A percentile compares a stretch with the other conserved stretches of the same genome.
phyloP scores from a whole-genome alignment of 1,284 basidiomycete species.

The Naganishia liquefaciens region DNA sequence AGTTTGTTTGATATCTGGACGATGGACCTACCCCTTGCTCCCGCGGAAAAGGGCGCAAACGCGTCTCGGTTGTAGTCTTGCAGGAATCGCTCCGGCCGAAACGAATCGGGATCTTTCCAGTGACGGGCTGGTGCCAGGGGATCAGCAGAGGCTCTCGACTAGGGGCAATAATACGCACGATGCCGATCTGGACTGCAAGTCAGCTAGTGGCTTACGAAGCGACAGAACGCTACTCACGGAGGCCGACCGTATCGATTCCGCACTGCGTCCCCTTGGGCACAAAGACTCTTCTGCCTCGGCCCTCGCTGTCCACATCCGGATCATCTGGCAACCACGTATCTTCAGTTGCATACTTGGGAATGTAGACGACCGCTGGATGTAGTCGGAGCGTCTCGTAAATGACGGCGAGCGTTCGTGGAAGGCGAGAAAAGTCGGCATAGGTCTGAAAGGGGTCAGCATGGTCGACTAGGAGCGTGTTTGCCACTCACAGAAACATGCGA shows the following conservation, averaged over 20 bases:
- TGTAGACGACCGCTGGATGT: constrained; percentile 61
- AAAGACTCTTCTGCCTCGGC: constrained; percentile 24
- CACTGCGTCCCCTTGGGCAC: constrained; percentile 31
- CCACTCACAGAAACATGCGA: constrained; percentile 38
- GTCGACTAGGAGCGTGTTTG: background rate
- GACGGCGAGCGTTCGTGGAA: constrained; percentile 56
- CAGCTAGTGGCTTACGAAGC: too few relatives aligned
- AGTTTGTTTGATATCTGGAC: background rate
- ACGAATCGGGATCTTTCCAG: constrained; percentile 30
- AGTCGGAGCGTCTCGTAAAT: constrained; percentile 65
- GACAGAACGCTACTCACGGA: constrained; percentile 29
- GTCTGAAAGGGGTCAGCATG: constrained; percentile 46
- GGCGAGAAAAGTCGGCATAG: constrained; percentile 60
- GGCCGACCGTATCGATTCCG: constrained; percentile 29
- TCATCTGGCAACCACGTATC: constrained; percentile 41
- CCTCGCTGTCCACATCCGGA: constrained; percentile 4
- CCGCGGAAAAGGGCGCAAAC: constrained; percentile 33
- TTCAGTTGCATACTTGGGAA: constrained; percentile 53
- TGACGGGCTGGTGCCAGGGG: constrained; percentile 12
- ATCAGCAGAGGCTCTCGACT: background rate
- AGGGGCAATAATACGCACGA: constrained; percentile 8
- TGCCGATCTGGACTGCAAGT: too few relatives aligned
- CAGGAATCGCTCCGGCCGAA: constrained; percentile 33
- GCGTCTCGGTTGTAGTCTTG: constrained; percentile 33
- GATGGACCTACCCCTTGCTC: constrained; percentile 29